Evolutionary conservation across 2,329 filamentous ascomycete species (phyloP).

Genomic region (Aspergillus niger): DNA sequence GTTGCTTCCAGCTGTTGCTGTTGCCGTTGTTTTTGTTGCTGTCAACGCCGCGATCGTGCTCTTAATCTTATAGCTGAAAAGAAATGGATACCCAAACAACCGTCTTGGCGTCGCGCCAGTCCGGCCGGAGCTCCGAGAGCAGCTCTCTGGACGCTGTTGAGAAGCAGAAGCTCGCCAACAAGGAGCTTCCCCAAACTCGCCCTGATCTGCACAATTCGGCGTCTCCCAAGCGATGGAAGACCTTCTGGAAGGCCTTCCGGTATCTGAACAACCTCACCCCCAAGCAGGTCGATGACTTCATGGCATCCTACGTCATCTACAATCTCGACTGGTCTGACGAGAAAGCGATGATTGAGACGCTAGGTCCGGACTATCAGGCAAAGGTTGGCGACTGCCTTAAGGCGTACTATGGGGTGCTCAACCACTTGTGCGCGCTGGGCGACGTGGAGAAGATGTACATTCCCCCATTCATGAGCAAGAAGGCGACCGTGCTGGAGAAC

Average conservation of each 20-base stretch:
- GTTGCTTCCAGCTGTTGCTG: not conserved
- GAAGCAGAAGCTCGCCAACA: slow-evolving; percentile 25
- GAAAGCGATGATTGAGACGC: slow-evolving; percentile 49
- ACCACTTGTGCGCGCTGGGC: slow-evolving; percentile 58
- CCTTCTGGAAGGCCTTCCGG: slow-evolving; percentile 54
- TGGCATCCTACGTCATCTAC: slow-evolving; percentile 60
- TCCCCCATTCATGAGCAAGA: slow-evolving; percentile 55
- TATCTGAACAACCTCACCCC: slow-evolving; percentile 53
- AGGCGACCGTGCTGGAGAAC: slow-evolving; percentile 54
- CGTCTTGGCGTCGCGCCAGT: slow-evolving; percentile 25
- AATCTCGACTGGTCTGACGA: slow-evolving; percentile 59
- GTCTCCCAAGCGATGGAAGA: slow-evolving; percentile 53
- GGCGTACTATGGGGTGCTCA: slow-evolving; percentile 57
- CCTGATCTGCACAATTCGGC: slow-evolving; percentile 47
- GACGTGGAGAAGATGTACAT: slow-evolving; percentile 64
- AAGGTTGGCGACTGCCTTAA: slow-evolving; percentile 56
- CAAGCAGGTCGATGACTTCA: slow-evolving; percentile 57
- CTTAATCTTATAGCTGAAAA: slow-evolving; percentile 2
- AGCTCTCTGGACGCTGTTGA: slow-evolving; percentile 31
- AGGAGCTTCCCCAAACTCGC: slow-evolving; percentile 2
- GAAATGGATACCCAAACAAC: slow-evolving; percentile 22
- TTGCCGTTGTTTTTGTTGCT: not conserved
- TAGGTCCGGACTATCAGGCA: slow-evolving; percentile 54
- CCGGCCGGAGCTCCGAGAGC: slow-evolving; percentile 31
- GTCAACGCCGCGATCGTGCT: not conserved